Evolutionary conservation across 768 basidiomycete genomes (phyloP).

Genomic region (Stropharia rugosoannulata): DNA sequence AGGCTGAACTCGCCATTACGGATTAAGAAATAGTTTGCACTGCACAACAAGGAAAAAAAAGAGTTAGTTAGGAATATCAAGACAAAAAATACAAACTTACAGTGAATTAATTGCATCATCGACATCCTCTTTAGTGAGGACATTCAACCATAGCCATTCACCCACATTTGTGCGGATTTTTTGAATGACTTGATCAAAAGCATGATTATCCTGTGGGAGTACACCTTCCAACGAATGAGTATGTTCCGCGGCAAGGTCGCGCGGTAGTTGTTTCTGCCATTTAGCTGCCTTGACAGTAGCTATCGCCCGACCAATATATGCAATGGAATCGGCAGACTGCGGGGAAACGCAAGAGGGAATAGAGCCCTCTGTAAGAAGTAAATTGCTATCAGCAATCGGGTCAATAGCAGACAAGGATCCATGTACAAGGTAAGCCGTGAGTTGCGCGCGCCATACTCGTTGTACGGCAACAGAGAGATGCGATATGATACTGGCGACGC

Average conservation of each 20-base stretch:
- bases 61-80: conserved; percentile 7
- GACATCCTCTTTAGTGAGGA: conserved; percentile 80
- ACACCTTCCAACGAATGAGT: conserved; percentile 63
- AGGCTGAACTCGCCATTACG: conserved; percentile 87
- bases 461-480: conserved; percentile 76
- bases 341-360: conserved; percentile 75
- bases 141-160: conserved; percentile 93
- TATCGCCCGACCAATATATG: conserved; percentile 85
- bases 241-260: conserved; percentile 62
- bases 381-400: conserved; percentile 63
- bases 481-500: conserved; percentile 68
- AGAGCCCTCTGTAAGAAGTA: conserved; percentile 58
- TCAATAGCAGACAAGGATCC: conserved; percentile 73
- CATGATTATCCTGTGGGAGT: conserved; percentile 72
- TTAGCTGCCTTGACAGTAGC: conserved; percentile 79
- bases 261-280: conserved; percentile 78
- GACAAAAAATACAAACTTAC: conserved; percentile 42
- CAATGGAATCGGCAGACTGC: conserved; percentile 76
- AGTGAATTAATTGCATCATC: conserved; percentile 83
- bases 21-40: conserved; percentile 85
- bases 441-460: conserved; percentile 79
- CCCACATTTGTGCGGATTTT: conserved; percentile 80
- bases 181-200: conserved; percentile 71
- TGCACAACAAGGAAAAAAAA: conserved; percentile 31
- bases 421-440: conserved; percentile 76